Conservation (phyloP, 495 filamentous ascomycete genomes). For the Penicillium malachiteum region DNA sequence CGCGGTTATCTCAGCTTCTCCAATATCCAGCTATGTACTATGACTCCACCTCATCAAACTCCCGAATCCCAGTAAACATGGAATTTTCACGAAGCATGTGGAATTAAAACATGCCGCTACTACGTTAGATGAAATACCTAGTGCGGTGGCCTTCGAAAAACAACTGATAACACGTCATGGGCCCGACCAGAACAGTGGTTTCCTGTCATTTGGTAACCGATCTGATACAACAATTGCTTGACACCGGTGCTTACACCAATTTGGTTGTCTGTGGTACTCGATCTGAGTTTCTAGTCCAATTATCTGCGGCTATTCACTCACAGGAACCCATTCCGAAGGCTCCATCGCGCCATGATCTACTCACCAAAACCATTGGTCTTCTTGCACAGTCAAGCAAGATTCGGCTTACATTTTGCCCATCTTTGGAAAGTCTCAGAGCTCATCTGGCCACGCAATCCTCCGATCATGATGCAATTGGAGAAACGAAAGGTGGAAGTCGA, state of each 20-base stretch:
- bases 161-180: constrained; percentile 19
- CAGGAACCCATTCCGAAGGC: constrained; percentile 14
- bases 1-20: constrained; percentile 6
- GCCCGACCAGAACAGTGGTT: constrained; percentile 22
- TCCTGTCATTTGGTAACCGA: constrained; percentile 40
- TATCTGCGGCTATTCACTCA: constrained; percentile 32
- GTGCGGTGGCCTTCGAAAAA: background rate
- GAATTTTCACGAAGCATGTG: background rate
- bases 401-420: constrained; percentile 68
- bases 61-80: background rate
- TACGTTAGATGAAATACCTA: background rate
- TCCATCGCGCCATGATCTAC: constrained; percentile 37
- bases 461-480: constrained; percentile 12
- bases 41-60: background rate
- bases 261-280: constrained; percentile 71
- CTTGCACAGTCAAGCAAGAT: constrained; percentile 67
- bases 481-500: constrained; percentile 3
- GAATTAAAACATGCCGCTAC: background rate
- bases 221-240: constrained; percentile 63
- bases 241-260: constrained; percentile 54
- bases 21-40: background rate
- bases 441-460: constrained; percentile 56
- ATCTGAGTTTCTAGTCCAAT: constrained; percentile 57
- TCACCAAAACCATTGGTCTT: constrained; percentile 65
- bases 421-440: constrained; percentile 72